Base-by-base conservation (phyloP, 2,329 filamentous ascomycete genomes). In the Fusarium tjaetaba region DNA sequence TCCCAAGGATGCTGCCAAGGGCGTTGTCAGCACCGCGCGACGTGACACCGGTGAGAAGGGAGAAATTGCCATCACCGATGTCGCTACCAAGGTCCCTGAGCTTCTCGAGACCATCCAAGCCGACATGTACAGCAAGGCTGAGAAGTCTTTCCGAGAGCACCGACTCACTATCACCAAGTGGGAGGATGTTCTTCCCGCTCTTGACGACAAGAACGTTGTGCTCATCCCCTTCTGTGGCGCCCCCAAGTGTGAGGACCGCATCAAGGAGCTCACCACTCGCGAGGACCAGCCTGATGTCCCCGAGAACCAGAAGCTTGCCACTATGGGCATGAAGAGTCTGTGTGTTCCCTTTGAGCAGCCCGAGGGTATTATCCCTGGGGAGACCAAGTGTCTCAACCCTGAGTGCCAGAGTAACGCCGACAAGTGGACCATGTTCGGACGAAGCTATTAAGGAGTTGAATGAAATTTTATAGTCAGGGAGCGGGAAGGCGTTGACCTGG, bases 401-500 rank as follows among this genome's bases (percentile, higher is more conserved):
- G 92, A 96, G 79, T 98, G 96, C 85, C 86, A 87, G 70, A 87
- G 86, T 73, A 85, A 90, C 57, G 96, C 96, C 24, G 90, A 96
- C 87, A 89, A 92, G 79, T 98, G 94, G 93, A 93, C 94, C 83
- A 93, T 98, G 91, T 98, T 98, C 84, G 96, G 96, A 79, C 88
- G 93, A 85, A 92, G 88, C 80, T 91, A 90, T 80, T 90, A 87
- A 74, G 58, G 57, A 70, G 55, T 52, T 64, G 41, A 56, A 59
- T 53, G 58, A 42, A 57, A 61, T 77, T 76, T 70, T 43, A 73
- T 68, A 53, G 69, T 70, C 61, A 68, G 69, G 73, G 68, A 77
- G 75, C 67, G 67, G 70, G 65, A 76, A 75, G 77, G 76, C 77
- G 76, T 78, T 79, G 68, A 51, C 64, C 57, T 68, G 76, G 73